Percentiles rank a stretch among this genome's conserved stretches.
phyloP scores from a whole-genome alignment of 2,329 filamentous ascomycete genomes.

The Paraphoma chrysanthemicola region DNA sequence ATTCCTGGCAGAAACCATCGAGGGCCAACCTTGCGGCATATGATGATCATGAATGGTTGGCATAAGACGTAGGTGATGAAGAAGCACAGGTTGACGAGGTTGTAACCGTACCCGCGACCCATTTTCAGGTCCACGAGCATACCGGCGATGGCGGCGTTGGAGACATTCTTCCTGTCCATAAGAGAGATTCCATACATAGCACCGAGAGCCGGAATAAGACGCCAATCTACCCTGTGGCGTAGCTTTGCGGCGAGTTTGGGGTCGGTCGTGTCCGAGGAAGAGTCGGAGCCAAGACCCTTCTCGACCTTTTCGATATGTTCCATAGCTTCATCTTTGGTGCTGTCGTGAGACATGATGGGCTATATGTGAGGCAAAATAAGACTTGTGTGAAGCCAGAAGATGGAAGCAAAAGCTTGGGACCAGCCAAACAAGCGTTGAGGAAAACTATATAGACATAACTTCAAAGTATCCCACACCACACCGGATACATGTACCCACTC shows the following conservation, averaged over 20 bases:
- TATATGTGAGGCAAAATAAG: not conserved
- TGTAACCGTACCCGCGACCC: slow-evolving; percentile 23
- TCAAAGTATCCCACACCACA: not conserved
- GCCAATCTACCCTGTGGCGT: slow-evolving; percentile 31
- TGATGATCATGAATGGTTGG: slow-evolving; percentile 29
- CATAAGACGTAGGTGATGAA: slow-evolving; percentile 35
- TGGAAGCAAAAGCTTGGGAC: no score
- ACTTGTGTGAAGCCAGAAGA: not conserved
- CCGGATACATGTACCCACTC: not conserved
- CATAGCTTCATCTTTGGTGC: slow-evolving; percentile 17
- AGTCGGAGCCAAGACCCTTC: slow-evolving; percentile 19
- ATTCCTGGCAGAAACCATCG: slow-evolving; percentile 30
- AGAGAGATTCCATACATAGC: slow-evolving; percentile 34
- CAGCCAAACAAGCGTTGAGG: no score
- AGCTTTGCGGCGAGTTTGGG: slow-evolving; percentile 24
- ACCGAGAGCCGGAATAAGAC: slow-evolving; percentile 30
- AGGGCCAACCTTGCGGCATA: slow-evolving; percentile 27
- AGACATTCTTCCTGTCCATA: slow-evolving; percentile 36
- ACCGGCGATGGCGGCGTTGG: slow-evolving; percentile 35
- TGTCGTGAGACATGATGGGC: slow-evolving; percentile 18
- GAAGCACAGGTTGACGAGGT: slow-evolving; percentile 33
- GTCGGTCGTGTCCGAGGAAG: slow-evolving; percentile 20
- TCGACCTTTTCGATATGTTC: slow-evolving; percentile 29
- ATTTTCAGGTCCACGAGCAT: slow-evolving; percentile 30
- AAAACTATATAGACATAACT: not conserved